Base-by-base conservation (phyloP, 1,284 basidiomycete genomes). In the Marasmius tenuissimus region DNA sequence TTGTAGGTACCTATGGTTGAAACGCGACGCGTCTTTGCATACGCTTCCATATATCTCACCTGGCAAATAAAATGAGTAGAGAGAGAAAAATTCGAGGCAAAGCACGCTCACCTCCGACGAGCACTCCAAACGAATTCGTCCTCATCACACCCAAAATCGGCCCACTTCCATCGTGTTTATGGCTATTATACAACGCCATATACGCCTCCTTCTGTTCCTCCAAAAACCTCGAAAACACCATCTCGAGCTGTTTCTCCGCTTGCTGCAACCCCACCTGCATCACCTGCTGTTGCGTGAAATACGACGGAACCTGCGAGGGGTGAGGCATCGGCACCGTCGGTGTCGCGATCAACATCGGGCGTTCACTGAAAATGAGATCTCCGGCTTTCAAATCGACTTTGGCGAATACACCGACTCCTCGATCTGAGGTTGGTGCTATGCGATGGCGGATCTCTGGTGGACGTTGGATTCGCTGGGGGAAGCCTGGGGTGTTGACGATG, bases 341-440 rank as follows among this genome's bases (percentile, higher is more conserved):
- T 5, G 16, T 18, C 12, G 33, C 12, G 2, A 61, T 39, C 4
- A 51, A 9, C 9, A 67, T 48, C 5, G 68, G 64, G 39, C 67
- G 59, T 51, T 69, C 66, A 12, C 60, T 59, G 33, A 63, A 45
- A 39, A 68, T 57, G 11, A 69, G 63, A 39, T 70, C 68, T 27
- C 68, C 71, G 16, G 53, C 52, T 49, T 62, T 61, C 51, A 70
- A 66, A 16, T 51, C 59, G 34, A 68, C 62, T 11, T 61, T 67
- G 12, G 66, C 66, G 58, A 72, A 61, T 37, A 71, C 61, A 27
- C 66, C 71, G 18, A 56, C 18, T 4, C 68, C 69, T 47, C 67
- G 66, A 16, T 62, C 63, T 6, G 63, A 62, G 2, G 52, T 35
- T 5, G 53, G 7, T 10, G 1, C 37, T 42, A 66, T 57, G 16